Conservation (phyloP, 2,329 filamentous ascomycete genomes). For the Monosporascus sp. region DNA sequence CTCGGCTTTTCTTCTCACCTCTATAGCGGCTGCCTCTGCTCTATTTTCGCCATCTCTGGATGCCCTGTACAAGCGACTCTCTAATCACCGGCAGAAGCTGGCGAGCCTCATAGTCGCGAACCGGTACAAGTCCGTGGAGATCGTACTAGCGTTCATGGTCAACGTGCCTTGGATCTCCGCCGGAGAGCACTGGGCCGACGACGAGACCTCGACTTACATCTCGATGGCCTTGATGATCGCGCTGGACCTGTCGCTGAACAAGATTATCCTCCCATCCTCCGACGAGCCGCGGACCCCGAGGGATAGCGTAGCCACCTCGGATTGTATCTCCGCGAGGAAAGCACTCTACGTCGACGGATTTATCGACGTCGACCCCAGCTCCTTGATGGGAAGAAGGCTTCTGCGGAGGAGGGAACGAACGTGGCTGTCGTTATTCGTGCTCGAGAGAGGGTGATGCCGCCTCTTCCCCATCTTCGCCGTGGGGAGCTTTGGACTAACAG, state of each 20-base stretch:
- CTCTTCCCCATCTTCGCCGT: not conserved
- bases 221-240: slow-evolving; percentile 65
- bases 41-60: slow-evolving; percentile 60
- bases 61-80: slow-evolving; percentile 60
- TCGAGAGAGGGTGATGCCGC: slow-evolving; percentile 56
- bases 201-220: slow-evolving; percentile 68
- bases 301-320: slow-evolving; percentile 52
- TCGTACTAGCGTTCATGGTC: slow-evolving; percentile 69
- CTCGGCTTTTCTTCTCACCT: slow-evolving; percentile 68
- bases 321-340: slow-evolving; percentile 62
- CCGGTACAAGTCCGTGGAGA: slow-evolving; percentile 65
- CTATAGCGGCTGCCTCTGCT: slow-evolving; percentile 62
- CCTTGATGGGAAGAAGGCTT: slow-evolving; percentile 55
- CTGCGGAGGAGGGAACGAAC: slow-evolving; percentile 61
- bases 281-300: slow-evolving; percentile 39
- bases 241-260: slow-evolving; percentile 64
- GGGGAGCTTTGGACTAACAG: slow-evolving; percentile 12
- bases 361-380: slow-evolving; percentile 53
- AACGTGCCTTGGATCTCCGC: slow-evolving; percentile 73
- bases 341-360: slow-evolving; percentile 66
- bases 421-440: slow-evolving; percentile 67
- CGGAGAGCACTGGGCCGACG: slow-evolving; percentile 62
- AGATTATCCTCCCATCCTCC: slow-evolving; percentile 55
- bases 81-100: slow-evolving; percentile 57
- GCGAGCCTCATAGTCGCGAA: slow-evolving; percentile 57